Base-by-base conservation (phyloP, 345 rosid genomes). In the Citrus sp. region DNA sequence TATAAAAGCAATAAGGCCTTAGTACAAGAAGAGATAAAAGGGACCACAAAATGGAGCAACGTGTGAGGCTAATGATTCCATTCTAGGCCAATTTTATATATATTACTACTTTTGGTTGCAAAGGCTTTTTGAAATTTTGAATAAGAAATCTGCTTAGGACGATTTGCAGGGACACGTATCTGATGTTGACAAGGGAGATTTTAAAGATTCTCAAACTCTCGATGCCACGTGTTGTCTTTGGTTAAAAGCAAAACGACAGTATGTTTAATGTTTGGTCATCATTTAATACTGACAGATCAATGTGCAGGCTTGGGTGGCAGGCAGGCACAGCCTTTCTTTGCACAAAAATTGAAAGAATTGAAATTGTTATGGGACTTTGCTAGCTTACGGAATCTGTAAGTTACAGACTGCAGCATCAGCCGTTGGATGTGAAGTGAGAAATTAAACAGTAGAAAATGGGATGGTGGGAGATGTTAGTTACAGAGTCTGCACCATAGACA, bases 191-290 rank as follows among this genome's bases (percentile, higher is more conserved):
- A 49, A 46, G 40, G n/a, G 60, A 19, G 1, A 25, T 49, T 10
- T 30, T 8, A 65, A 64, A 75, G 72, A 67, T 67, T 67, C 73
- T 55, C 54, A 42, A 2, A 49, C 61, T 30, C 16, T 46, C 9
- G 4, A 9, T 68, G 66, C 65, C 79, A 68, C 67, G 80, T 77
- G 74, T 68, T 56, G 73, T 24, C 38, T 30, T 54, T 75, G 27
- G 25, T 67, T 34, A 42, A 56, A 59, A n/a, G 77, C 58, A 38
- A 40, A 13, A 34, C 10, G 55, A 63, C 81, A 28, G 30, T 0
- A 9, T 4, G 42, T 9, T 2, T 16, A 42, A 22, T 25, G 68
- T 74, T 61, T 18, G 58, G 27, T 61, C 27, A 24, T 18, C 68
- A 18, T 61, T 61, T 16, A 2, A 74, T 25, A 16, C 67, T n/a